Percentiles rank a stretch among this genome's conserved stretches.
Conservation (phyloP, 106 monocot genomes). For the Dioscorea zingiberensis region DNA sequence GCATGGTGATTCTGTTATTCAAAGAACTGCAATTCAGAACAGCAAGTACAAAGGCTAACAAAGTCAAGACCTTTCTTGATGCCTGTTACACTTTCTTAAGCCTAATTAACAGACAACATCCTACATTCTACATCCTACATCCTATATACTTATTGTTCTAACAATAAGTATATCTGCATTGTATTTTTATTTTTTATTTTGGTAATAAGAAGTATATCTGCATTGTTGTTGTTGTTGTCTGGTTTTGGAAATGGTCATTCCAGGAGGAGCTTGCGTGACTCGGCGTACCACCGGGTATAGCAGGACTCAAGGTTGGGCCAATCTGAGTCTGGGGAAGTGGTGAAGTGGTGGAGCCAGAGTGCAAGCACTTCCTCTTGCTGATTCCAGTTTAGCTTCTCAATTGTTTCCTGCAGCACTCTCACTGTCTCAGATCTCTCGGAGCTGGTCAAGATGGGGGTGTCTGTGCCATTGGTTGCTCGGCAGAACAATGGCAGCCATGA, state of each 20-base stretch:
- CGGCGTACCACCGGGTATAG: constrained; percentile 61
- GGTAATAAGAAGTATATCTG: too few relatives aligned
- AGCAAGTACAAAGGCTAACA: too few relatives aligned
- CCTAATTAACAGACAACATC: too few relatives aligned
- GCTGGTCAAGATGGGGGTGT: constrained; percentile 37
- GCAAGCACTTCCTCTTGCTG: constrained; percentile 63
- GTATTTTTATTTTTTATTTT: too few relatives aligned
- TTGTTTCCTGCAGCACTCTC: constrained; percentile 46
- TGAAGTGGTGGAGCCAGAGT: constrained; percentile 77
- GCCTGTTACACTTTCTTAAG: too few relatives aligned
- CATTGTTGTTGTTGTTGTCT: too few relatives aligned
- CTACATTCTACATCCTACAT: too few relatives aligned
- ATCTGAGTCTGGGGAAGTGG: constrained; percentile 56
- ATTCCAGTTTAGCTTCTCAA: constrained; percentile 47
- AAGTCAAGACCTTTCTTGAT: too few relatives aligned
- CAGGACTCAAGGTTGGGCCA: constrained; percentile 80
- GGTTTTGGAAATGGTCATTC: constrained; percentile 5
- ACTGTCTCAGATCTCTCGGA: constrained; percentile 44
- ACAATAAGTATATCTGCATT: too few relatives aligned
- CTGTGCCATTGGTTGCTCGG: constrained; percentile 52
- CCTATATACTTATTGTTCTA: too few relatives aligned
- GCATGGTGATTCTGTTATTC: too few relatives aligned
- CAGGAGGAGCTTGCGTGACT: constrained; percentile 35
- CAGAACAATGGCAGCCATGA: constrained; percentile 83
- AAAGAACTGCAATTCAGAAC: too few relatives aligned